Evolutionary conservation across 306 rosid species (phyloP).

Genomic region (Astragalus glycyphyllos): DNA sequence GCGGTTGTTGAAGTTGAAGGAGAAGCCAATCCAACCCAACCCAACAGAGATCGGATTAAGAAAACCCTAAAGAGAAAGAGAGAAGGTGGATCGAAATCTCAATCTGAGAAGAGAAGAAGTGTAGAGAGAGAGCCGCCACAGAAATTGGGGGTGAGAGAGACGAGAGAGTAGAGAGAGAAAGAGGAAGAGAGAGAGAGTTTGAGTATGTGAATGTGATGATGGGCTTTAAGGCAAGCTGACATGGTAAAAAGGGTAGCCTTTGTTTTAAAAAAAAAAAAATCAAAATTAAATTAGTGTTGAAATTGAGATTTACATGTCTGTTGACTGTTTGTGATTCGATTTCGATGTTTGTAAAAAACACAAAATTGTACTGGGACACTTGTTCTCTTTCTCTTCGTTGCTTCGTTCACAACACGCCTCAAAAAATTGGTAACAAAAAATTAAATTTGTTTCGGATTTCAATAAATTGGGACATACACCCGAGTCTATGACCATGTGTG

Average conservation of each 20-base stretch:
- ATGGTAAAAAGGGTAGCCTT: constrained; percentile 41
- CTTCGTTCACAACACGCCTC: too few species aligned
- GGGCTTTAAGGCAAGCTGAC: constrained; percentile 56
- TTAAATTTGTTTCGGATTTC: too few species aligned
- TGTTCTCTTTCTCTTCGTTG: constrained; percentile 12
- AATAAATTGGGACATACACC: too few species aligned
- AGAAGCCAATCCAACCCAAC: constrained; percentile 33
- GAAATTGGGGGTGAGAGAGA: constrained; percentile 49
- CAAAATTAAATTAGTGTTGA: constrained; percentile 6
- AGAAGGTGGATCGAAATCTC: constrained; percentile 62
- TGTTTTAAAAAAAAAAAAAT: background rate
- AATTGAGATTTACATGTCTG: background rate
- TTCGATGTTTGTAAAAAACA: constrained; percentile 6
- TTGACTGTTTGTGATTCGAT: constrained; percentile 20
- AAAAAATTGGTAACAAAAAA: too few species aligned
- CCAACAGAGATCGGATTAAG: constrained; percentile 39
- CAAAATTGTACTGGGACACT: constrained; percentile 11
- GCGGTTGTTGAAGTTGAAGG: constrained; percentile 40
- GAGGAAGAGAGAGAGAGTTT: constrained; percentile 12
- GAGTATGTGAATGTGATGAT: constrained; percentile 47
- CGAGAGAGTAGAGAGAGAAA: background rate
- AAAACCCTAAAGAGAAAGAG: background rate
- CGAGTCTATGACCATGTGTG: too few species aligned
- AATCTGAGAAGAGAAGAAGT: constrained; percentile 37
- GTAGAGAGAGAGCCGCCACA: constrained; percentile 74